phyloP scores from a whole-genome alignment of 176 grass and related monocot genomes.

The Eragrostis curvula region DNA sequence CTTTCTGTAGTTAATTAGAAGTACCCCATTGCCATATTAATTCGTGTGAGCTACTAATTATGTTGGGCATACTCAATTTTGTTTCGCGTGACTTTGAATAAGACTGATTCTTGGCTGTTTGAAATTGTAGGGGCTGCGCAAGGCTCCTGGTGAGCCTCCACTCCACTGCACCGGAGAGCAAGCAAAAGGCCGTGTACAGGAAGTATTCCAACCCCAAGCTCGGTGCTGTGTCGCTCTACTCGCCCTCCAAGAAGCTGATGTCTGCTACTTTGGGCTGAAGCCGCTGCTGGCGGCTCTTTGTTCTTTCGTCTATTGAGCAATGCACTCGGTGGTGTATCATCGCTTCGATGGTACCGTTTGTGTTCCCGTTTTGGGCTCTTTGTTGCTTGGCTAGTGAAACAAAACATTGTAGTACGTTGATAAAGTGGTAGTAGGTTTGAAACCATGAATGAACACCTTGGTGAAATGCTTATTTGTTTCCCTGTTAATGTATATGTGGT shows the following conservation, averaged over 20 bases:
- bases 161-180: conserved; percentile 32
- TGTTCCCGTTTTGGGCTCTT: neutral
- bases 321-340: neutral
- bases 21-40: too few relatives aligned
- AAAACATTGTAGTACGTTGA: neutral
- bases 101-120: neutral
- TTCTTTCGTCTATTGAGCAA: neutral
- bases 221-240: conserved; percentile 45
- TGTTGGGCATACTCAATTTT: too few relatives aligned
- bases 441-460: neutral
- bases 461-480: neutral
- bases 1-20: neutral
- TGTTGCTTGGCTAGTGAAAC: neutral
- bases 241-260: conserved; percentile 26
- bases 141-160: conserved; percentile 51
- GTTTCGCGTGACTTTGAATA: neutral
- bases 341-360: conserved; percentile 17
- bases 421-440: neutral
- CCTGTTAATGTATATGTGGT: neutral
- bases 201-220: conserved; percentile 62
- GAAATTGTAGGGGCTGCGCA: conserved; percentile 51
- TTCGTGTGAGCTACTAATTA: too few relatives aligned
- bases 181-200: conserved; percentile 46
- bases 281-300: neutral
- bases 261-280: neutral